Percentiles rank a stretch among this genome's conserved stretches.
Evolutionary conservation across 176 grass and related monocot genomes (phyloP).

Genomic region (Carex parvula): DNA sequence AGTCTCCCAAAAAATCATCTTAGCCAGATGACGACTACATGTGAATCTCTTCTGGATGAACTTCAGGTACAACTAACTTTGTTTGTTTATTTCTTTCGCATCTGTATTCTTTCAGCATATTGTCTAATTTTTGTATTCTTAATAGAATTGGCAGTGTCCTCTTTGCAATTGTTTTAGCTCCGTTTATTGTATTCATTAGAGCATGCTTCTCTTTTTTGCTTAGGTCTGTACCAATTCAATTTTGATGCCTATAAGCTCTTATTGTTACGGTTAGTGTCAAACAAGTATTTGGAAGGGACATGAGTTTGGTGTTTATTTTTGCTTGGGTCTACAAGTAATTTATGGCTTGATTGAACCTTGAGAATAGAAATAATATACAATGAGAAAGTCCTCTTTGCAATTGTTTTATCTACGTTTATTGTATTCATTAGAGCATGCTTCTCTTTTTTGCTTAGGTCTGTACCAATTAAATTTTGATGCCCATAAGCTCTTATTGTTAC

Average conservation of each 20-base stretch:
- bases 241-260: no score
- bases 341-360: neutral
- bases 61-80: conserved; percentile 41
- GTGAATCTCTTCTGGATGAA: conserved; percentile 54
- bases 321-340: neutral
- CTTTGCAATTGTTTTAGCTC: neutral
- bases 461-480: neutral
- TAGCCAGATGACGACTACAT: conserved; percentile 38
- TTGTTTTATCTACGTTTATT: neutral
- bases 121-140: neutral
- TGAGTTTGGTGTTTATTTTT: neutral
- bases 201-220: neutral
- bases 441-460: neutral
- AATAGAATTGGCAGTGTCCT: neutral
- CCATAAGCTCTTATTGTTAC: neutral
- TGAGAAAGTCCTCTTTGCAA: neutral
- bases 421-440: neutral
- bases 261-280: neutral
- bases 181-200: neutral
- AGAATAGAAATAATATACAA: no score
- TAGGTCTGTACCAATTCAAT: neutral
- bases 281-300: neutral
- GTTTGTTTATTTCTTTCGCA: neutral
- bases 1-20: conserved; percentile 28
- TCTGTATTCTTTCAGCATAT: neutral